phyloP scores from a whole-genome alignment of 345 rosid species.

The Carallia pectinifolia region DNA sequence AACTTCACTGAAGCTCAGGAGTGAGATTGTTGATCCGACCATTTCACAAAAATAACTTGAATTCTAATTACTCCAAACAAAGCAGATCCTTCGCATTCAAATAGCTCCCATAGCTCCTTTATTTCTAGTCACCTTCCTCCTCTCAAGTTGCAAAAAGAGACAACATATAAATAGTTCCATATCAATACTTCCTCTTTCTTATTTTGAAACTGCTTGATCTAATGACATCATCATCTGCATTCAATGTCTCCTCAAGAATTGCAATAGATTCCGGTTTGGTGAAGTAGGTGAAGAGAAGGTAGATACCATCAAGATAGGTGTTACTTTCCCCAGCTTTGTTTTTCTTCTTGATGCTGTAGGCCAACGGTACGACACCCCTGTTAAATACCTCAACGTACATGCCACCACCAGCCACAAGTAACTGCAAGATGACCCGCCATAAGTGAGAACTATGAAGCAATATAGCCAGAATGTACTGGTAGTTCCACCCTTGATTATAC shows the following conservation, averaged over 20 bases:
- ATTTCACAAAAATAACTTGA: slow-evolving; percentile 17
- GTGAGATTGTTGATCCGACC: background rate
- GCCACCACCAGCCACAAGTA: slow-evolving; percentile 98
- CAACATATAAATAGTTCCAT: too few relatives aligned
- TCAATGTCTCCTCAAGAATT: slow-evolving; percentile 49
- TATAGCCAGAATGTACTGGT: background rate
- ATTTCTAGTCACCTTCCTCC: slow-evolving; percentile 18
- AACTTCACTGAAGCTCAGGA: background rate
- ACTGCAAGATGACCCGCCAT: slow-evolving; percentile 36
- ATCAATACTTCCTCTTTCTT: slow-evolving; percentile 60
- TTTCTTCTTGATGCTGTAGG: slow-evolving; percentile 81
- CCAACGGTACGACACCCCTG: slow-evolving; percentile 90
- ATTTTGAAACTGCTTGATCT: slow-evolving; percentile 71
- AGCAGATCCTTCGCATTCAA: slow-evolving; percentile 9
- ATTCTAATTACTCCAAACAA: slow-evolving; percentile 1
- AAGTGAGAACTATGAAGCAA: slow-evolving; percentile 1
- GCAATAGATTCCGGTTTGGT: slow-evolving; percentile 74
- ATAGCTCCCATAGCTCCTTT: slow-evolving; percentile 3
- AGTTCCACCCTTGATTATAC: background rate
- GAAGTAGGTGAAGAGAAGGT: slow-evolving; percentile 87
- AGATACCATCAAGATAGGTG: slow-evolving; percentile 86
- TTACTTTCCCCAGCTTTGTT: slow-evolving; percentile 84
- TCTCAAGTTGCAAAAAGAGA: slow-evolving; percentile 10
- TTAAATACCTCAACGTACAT: slow-evolving; percentile 95
- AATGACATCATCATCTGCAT: slow-evolving; percentile 67